Percentiles rank a stretch among this genome's conserved stretches.
Conservation (phyloP, 2,329 filamentous ascomycete species). For the Neonectria hederae region DNA sequence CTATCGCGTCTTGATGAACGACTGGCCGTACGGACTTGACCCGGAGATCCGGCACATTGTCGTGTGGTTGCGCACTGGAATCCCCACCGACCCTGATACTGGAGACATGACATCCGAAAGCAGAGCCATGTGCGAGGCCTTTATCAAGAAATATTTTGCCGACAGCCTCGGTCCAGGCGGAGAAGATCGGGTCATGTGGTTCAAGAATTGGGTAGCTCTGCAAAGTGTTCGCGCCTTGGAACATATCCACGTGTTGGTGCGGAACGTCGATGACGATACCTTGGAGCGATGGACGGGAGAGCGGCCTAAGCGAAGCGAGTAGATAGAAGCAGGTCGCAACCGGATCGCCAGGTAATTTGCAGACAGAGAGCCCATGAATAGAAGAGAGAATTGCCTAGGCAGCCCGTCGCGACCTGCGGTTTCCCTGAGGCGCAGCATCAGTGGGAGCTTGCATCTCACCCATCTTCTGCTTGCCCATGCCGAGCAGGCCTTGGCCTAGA, state of each 20-base stretch:
- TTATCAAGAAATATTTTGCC: constrained; percentile 75
- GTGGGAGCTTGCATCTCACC: constrained; percentile 51
- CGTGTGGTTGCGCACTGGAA: constrained; percentile 87
- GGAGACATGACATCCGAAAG: constrained; percentile 79
- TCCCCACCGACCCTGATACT: constrained; percentile 74
- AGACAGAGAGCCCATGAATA: constrained; percentile 21
- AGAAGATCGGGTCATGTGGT: constrained; percentile 76
- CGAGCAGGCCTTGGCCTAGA: constrained; percentile 63
- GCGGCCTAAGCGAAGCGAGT: constrained; percentile 50
- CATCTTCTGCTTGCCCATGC: constrained; percentile 63
- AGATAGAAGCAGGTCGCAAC: constrained; percentile 24
- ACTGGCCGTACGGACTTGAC: constrained; percentile 90
- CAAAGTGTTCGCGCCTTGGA: constrained; percentile 90
- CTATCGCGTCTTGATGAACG: constrained; percentile 81
- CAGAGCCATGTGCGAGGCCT: constrained; percentile 70
- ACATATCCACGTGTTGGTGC: constrained; percentile 84
- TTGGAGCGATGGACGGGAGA: constrained; percentile 64
- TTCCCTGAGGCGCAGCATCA: constrained; percentile 52
- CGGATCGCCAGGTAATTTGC: constrained; percentile 1
- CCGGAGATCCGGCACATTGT: constrained; percentile 80
- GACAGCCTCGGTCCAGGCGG: constrained; percentile 61
- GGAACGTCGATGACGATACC: constrained; percentile 60
- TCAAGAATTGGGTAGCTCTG: constrained; percentile 91
- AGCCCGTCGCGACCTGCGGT: constrained; percentile 64
- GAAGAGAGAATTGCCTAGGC: constrained; percentile 48